Percentiles rank a stretch among this genome's conserved stretches.
These are phyloP conservation scores for Murraya paniculata DNA, from an alignment of 345 rosid species.

Conservation along the genomic window DNA sequence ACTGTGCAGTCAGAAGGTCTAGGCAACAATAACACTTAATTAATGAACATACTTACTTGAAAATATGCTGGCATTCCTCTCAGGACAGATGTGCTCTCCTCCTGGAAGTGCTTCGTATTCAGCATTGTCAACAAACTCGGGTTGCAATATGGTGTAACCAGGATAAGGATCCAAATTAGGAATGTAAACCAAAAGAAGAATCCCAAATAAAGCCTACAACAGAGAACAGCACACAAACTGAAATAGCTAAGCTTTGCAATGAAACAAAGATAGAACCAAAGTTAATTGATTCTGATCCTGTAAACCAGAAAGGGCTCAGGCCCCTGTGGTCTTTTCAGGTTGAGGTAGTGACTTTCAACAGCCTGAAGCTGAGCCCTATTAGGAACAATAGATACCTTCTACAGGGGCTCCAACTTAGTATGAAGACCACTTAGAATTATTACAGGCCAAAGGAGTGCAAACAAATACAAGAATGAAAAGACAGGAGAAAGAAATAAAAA, in stretches of 20 bases:
- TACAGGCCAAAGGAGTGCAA: not conserved
- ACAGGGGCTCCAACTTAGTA: not conserved
- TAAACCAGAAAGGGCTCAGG: not conserved
- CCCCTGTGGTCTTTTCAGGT: not conserved
- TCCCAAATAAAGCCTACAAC: constrained; percentile 68
- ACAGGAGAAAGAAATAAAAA: not conserved
- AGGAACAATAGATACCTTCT: not conserved
- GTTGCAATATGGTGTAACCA: constrained; percentile 48
- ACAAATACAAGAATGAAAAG: not conserved
- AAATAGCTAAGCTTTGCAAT: not conserved
- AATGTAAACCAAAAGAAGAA: constrained; percentile 64
- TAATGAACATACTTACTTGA: constrained; percentile 65
- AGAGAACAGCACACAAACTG: constrained; percentile 13
- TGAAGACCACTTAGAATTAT: not conserved
- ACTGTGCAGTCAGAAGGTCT: not conserved
- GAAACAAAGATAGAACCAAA: not conserved
- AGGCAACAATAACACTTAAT: constrained; percentile 2
- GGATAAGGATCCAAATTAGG: constrained; percentile 71
- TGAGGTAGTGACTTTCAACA: not conserved
- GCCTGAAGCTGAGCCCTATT: not conserved
- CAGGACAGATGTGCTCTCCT: constrained; percentile 80
- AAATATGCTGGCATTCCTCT: constrained; percentile 59
- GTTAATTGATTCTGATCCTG: not conserved
- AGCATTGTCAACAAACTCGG: constrained; percentile 46
- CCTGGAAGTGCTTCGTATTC: constrained; percentile 76